phyloP scores from a whole-genome alignment of 768 basidiomycete species.

The Galerina sulciceps region DNA sequence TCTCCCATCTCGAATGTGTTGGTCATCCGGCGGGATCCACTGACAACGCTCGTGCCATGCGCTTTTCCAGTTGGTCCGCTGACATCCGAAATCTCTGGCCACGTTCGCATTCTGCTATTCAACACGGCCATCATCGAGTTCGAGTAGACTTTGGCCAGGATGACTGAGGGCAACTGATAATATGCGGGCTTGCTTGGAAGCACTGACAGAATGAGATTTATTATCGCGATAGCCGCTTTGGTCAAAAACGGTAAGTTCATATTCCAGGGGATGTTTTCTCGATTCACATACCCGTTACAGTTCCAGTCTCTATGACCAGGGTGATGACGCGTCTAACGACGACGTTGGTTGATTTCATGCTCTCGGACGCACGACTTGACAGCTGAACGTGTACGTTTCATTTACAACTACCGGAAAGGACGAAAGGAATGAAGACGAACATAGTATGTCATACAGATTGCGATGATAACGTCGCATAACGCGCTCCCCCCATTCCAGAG shows the following conservation, averaged over 20 bases:
- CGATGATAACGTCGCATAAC: slow-evolving; percentile 21
- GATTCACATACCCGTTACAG: slow-evolving; percentile 4
- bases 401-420: not conserved
- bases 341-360: slow-evolving; percentile 3
- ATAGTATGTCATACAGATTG: slow-evolving; percentile 23
- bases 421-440: slow-evolving; percentile 3
- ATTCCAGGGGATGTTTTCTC: not conserved
- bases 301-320: slow-evolving; percentile 11
- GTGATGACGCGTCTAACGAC: slow-evolving; percentile 2
- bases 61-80: too few species aligned
- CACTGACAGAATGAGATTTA: not conserved
- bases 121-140: not conserved
- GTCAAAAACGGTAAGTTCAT: not conserved
- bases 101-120: not conserved
- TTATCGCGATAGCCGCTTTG: not conserved
- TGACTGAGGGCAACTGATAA: not conserved
- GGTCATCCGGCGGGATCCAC: too few species aligned
- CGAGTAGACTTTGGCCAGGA: not conserved
- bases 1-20: too few species aligned
- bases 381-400: not conserved
- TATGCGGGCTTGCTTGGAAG: not conserved
- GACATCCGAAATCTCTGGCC: not conserved
- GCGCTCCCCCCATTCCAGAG: slow-evolving; percentile 24
- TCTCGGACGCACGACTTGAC: not conserved
- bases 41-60: too few species aligned